Percentiles rank a stretch among this genome's conserved stretches.
These are phyloP conservation scores for Infundibulicybe gibba DNA, from an alignment of 768 basidiomycete genomes.

Conservation along the genomic window DNA sequence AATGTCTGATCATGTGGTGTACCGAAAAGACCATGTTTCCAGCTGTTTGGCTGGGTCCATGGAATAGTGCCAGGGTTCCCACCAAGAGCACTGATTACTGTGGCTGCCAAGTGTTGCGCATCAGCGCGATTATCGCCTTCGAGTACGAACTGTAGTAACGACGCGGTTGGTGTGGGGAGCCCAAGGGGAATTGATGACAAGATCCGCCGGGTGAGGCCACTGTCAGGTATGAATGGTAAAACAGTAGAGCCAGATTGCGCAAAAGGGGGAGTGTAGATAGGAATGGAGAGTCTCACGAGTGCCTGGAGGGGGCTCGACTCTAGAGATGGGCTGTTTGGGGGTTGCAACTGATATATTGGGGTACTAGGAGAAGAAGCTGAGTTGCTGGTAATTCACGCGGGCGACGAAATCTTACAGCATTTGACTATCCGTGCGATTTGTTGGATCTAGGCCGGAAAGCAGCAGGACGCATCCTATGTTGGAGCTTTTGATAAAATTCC, in stretches of 20 bases:
- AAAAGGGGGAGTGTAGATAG: slow-evolving; percentile 49
- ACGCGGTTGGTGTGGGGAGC: slow-evolving; percentile 52
- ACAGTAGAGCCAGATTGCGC: slow-evolving; percentile 24
- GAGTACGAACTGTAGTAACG: slow-evolving; percentile 70
- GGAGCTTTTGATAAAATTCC: slow-evolving; percentile 51
- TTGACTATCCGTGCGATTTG: slow-evolving; percentile 71
- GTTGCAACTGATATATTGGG: slow-evolving; percentile 58
- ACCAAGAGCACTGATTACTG: slow-evolving; percentile 44
- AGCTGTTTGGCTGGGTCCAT: slow-evolving; percentile 68
- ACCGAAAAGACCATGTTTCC: slow-evolving; percentile 68
- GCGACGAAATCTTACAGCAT: slow-evolving; percentile 53
- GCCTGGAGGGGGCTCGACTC: slow-evolving; percentile 36
- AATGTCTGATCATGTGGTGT: slow-evolving; percentile 69
- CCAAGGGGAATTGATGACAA: slow-evolving; percentile 48
- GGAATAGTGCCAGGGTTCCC: slow-evolving; percentile 24
- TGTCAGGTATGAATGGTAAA: slow-evolving; percentile 72
- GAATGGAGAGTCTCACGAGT: slow-evolving; percentile 46
- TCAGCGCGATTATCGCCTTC: slow-evolving; percentile 83
- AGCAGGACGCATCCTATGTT: slow-evolving; percentile 54
- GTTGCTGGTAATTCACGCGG: background rate
- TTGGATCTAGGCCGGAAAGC: slow-evolving; percentile 72
- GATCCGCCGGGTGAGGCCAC: slow-evolving; percentile 68
- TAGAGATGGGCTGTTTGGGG: slow-evolving; percentile 41
- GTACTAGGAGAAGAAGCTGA: slow-evolving; percentile 36
- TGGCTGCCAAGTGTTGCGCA: slow-evolving; percentile 58